Evolutionary conservation across 2,329 filamentous ascomycete species (phyloP).

Genomic region (Sphaerulina musiva): DNA sequence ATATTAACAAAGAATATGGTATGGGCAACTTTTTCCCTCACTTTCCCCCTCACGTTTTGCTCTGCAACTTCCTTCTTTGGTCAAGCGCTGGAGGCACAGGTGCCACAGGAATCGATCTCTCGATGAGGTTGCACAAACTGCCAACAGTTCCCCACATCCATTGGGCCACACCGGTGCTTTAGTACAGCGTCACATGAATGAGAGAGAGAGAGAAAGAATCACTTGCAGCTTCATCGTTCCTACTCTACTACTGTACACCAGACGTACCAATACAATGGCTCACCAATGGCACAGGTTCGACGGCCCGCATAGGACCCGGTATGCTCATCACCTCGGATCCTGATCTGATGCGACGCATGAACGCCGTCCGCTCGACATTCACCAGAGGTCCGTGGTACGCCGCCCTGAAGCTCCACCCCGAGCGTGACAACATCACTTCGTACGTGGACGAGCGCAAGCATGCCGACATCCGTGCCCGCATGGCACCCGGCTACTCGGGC

Average conservation of each 20-base stretch:
- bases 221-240: background rate
- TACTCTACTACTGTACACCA: background rate
- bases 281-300: slow-evolving; percentile 30
- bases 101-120: slow-evolving; percentile 6
- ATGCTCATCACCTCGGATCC: slow-evolving; percentile 36
- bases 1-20: slow-evolving; percentile 36
- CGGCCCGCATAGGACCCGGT: slow-evolving; percentile 34
- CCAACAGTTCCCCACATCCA: background rate
- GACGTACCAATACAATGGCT: background rate
- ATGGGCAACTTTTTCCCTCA: slow-evolving; percentile 2
- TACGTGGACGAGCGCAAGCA: slow-evolving; percentile 36
- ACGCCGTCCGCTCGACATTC: slow-evolving; percentile 34
- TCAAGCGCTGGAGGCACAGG: background rate
- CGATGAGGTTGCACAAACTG: slow-evolving; percentile 12
- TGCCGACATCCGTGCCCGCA: slow-evolving; percentile 34
- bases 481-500: slow-evolving; percentile 37
- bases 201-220: background rate
- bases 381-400: slow-evolving; percentile 35
- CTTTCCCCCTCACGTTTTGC: background rate
- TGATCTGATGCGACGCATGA: slow-evolving; percentile 36
- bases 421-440: slow-evolving; percentile 37
- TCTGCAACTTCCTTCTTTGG: slow-evolving; percentile 6
- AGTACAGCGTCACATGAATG: background rate
- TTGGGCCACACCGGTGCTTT: background rate
- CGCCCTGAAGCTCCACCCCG: slow-evolving; percentile 36